A percentile compares a stretch with the other conserved stretches of the same genome.
Evolutionary conservation across 257 asterid species (phyloP).

Genomic region (Solanum medicagineum): DNA sequence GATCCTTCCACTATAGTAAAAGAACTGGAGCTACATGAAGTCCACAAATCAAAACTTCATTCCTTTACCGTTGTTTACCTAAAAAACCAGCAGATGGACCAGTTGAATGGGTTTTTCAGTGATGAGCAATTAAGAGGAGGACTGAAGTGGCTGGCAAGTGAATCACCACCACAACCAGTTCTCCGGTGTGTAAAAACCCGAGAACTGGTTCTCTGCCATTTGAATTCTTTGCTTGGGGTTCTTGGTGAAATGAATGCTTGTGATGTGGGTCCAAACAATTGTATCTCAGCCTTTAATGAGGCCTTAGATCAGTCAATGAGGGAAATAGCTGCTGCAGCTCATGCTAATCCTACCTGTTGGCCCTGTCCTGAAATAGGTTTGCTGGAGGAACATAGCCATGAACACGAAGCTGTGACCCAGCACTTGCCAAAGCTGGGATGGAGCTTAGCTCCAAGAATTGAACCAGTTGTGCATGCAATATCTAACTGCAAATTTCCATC

Average conservation of each 20-base stretch:
- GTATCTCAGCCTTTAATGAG: conserved; percentile 59
- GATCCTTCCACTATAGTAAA: conserved; percentile 33
- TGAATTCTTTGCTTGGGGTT: conserved; percentile 35
- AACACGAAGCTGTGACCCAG: conserved; percentile 25
- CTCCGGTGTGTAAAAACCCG: conserved; percentile 44
- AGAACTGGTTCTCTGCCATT: conserved; percentile 52
- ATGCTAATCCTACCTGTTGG: conserved; percentile 63
- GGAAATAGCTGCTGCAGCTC: conserved; percentile 46
- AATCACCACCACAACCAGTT: conserved; percentile 54
- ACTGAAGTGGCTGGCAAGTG: conserved; percentile 74
- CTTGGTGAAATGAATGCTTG: conserved; percentile 19
- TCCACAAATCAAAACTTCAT: conserved; percentile 37
- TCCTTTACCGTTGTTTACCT: conserved; percentile 35
- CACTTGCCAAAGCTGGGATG: conserved; percentile 70
- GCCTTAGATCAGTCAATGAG: conserved; percentile 47
- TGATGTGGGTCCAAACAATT: conserved; percentile 40
- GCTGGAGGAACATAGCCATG: conserved; percentile 38
- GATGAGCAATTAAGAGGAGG: conserved; percentile 57
- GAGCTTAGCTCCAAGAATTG: conserved; percentile 48
- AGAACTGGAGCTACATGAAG: conserved; percentile 39
- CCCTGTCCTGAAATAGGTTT: conserved; percentile 82
- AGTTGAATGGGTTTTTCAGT: conserved; percentile 47
- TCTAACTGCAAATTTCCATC: conserved; percentile 38
- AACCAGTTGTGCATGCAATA: conserved; percentile 27
- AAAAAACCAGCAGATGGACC: conserved; percentile 21